Evolutionary conservation across 805 yeast genomes (phyloP).

Genomic region (Schwanniomyces sp.): DNA sequence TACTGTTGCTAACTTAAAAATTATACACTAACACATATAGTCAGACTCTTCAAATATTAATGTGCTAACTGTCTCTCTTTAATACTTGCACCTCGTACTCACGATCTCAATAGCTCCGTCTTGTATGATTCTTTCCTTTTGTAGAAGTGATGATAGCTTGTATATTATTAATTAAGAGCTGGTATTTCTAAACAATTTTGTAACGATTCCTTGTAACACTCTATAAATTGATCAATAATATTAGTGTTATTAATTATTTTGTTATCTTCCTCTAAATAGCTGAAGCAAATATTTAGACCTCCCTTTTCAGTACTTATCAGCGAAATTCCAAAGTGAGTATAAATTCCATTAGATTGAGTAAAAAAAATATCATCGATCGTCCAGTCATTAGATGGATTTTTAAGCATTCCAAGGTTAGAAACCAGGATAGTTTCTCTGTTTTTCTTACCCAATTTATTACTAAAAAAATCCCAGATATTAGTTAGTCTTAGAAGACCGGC

Average conservation of each 20-base stretch:
- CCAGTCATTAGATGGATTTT: background rate
- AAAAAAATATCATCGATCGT: background rate
- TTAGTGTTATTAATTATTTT: background rate
- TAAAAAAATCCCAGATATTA: slow-evolving; percentile 9
- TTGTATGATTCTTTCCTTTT: too few species aligned
- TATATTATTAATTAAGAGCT: too few species aligned
- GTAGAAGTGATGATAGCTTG: too few species aligned
- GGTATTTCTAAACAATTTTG: background rate
- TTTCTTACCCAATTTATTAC: slow-evolving; percentile 7
- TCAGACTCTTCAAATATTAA: too few species aligned
- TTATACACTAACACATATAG: too few species aligned
- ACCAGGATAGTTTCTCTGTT: slow-evolving; percentile 12
- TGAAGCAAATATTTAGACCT: background rate
- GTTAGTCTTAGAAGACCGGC: slow-evolving; percentile 12
- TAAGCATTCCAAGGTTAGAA: slow-evolving; percentile 17
- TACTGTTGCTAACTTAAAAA: too few species aligned
- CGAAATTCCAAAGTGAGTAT: background rate
- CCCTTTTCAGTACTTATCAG: background rate
- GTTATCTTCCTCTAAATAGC: slow-evolving; percentile 2
- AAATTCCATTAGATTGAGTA: background rate
- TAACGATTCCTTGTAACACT: background rate
- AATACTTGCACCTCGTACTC: too few species aligned
- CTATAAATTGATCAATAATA: background rate
- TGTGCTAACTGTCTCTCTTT: too few species aligned
- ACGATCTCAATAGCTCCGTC: too few species aligned